phyloP scores from a whole-genome alignment of 148 eudicot genomes.

The Rhododendron vialii region DNA sequence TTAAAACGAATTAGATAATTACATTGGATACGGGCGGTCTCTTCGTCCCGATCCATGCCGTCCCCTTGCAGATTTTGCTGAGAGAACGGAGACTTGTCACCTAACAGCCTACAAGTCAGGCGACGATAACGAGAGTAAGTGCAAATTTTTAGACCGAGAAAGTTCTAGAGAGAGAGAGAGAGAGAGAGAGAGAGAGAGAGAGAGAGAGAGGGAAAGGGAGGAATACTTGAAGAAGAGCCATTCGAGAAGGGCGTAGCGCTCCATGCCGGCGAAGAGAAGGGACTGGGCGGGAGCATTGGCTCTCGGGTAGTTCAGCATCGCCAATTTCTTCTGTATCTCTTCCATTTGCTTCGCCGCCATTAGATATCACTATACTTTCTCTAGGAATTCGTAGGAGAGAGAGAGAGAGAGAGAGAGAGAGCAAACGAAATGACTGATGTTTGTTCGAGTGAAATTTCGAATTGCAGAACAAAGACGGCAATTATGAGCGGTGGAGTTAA shows the following conservation, averaged over 20 bases:
- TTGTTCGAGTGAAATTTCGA: not conserved
- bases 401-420: too few relatives aligned
- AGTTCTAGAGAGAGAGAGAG: not conserved
- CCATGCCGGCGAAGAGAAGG: conserved; percentile 97
- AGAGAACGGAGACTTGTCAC: conserved; percentile 90
- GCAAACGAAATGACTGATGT: not conserved
- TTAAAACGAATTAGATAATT: not conserved
- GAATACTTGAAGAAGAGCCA: conserved; percentile 96
- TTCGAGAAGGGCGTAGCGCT: conserved; percentile 95
- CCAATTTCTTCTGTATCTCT: conserved; percentile 79
- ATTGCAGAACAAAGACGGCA: not conserved
- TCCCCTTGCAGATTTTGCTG: conserved; percentile 88
- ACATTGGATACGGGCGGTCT: conserved; percentile 95
- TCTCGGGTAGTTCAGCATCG: conserved; percentile 70
- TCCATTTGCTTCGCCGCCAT: conserved; percentile 99
- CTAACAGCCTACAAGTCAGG: conserved; percentile 55
- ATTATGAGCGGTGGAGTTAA: not conserved
- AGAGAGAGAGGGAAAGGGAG: not conserved
- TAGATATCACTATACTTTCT: not conserved
- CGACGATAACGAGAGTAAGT: not conserved
- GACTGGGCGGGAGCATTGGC: conserved; percentile 95
- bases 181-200: too few relatives aligned
- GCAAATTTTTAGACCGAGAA: not conserved
- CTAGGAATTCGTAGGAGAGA: not conserved
- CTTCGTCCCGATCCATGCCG: conserved; percentile 91